A percentile compares a stretch with the other conserved stretches of the same genome.
Conservation (phyloP, 805 yeast genomes). For the Kodamaea restingae region DNA sequence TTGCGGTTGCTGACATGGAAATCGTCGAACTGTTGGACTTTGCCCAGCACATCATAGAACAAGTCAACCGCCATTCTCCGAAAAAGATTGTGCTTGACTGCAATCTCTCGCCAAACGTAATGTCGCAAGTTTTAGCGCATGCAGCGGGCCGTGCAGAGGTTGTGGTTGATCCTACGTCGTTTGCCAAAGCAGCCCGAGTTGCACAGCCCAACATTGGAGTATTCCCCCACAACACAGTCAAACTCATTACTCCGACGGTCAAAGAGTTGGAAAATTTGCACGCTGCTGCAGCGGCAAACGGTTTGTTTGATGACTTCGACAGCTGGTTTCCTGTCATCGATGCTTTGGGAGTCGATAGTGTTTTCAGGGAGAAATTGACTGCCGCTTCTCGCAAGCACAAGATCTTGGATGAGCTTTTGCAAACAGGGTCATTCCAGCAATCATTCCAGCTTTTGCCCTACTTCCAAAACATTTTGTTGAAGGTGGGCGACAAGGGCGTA, state of each 20-base stretch:
- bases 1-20: conserved; percentile 87
- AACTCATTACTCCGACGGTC: conserved; percentile 64
- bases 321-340: conserved; percentile 77
- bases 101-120: conserved; percentile 49
- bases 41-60: conserved; percentile 35
- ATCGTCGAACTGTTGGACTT: conserved; percentile 49
- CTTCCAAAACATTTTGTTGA: conserved; percentile 60
- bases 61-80: conserved; percentile 44
- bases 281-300: conserved; percentile 40
- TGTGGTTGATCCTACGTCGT: conserved; percentile 76
- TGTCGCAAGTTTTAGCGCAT: conserved; percentile 32
- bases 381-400: conserved; percentile 21
- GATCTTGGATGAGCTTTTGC: conserved; percentile 23
- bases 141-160: conserved; percentile 24
- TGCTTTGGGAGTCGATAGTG: conserved; percentile 45
- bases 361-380: conserved; percentile 45
- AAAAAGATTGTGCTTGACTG: conserved; percentile 59
- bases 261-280: conserved; percentile 57
- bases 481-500: conserved; percentile 66
- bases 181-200: conserved; percentile 52
- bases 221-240: conserved; percentile 46
- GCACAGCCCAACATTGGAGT: conserved; percentile 32
- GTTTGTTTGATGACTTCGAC: conserved; percentile 47
- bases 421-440: conserved; percentile 56
- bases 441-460: conserved; percentile 72